Evolutionary conservation across 345 rosid genomes (phyloP), one percentile per base, ranked within the genome.

Genomic region (Carallia pectinifolia): DNA sequence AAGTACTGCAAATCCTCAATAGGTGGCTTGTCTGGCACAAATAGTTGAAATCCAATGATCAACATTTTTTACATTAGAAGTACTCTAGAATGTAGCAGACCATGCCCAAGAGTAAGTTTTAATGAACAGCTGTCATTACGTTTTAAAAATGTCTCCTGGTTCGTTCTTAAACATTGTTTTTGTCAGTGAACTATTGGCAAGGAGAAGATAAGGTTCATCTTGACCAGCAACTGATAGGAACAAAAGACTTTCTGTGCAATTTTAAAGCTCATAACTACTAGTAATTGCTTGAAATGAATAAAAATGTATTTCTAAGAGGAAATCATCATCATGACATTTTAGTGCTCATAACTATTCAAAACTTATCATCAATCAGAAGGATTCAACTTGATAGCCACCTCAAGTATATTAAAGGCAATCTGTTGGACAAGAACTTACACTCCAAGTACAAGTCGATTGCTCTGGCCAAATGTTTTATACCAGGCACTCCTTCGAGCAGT

Each of bases 1-100:
- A 95, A 95, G 80, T 92, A 92, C 36, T 95, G 98, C 74, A 95
- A 82, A 84, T 95, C 99, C 84, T 92, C 98, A 1, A 95, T 86
- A 0, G 97, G 99, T 68, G 97, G 99, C 80, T 95, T 95, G 83
- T 89, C 97, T 95, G 86, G 71, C 71, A 30, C 64, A 70, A 56
- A 56, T 10, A 27, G 6, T 19, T 56, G 16, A 10, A 44, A 44
- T 44, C 50, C 50, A 44, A 12, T 13, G 12, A 44, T 12, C 16
- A 44, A 4, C 50, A 44, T 44, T 44, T 44, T 44, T 44, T 4
- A 44, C 16, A 12, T 44, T 44, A 0, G 16, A 44, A 44, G 12
- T 4, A 44, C 16, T 44, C 16, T 39, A 1, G 12, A 44, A 44
- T 10, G 16, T 10, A 12, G 15, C 50, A 44, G 50, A 44, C 16